These are phyloP conservation scores for Dispira simplex DNA, from an alignment of 192 early-diverging fungal genomes.

Conservation along the genomic window DNA sequence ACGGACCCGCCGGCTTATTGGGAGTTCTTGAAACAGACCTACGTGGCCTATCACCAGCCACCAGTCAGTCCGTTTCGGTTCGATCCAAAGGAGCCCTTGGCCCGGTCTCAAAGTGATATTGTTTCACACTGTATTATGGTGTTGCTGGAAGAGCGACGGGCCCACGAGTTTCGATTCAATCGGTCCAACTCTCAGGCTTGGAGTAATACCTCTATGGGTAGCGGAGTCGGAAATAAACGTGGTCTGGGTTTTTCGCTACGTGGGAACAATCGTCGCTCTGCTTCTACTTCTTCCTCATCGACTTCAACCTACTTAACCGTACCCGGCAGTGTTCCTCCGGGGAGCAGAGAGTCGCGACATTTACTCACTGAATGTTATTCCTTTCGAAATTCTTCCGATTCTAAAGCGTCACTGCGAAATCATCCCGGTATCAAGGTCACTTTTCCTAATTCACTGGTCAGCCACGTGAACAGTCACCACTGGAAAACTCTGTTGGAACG, in stretches of 20 bases:
- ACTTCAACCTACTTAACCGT: no score
- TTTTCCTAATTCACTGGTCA: slow-evolving; percentile 9
- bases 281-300: no score
- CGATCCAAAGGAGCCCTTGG: no score
- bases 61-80: no score
- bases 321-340: no score
- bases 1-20: no score
- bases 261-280: no score
- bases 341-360: neutral
- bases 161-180: neutral
- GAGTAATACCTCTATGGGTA: neutral
- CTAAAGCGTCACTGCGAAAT: neutral
- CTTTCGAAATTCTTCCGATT: neutral
- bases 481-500: neutral
- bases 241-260: no score
- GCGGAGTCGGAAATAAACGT: neutral
- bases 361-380: neutral
- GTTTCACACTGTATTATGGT: neutral
- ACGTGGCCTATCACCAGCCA: no score
- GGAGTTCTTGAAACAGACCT: no score
- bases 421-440: neutral
- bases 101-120: neutral
- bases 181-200: neutral
- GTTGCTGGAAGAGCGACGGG: neutral
- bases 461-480: neutral